Evolutionary conservation across 1,284 basidiomycete genomes (phyloP).

Genomic region (Rhodotorula mucilaginosa): DNA sequence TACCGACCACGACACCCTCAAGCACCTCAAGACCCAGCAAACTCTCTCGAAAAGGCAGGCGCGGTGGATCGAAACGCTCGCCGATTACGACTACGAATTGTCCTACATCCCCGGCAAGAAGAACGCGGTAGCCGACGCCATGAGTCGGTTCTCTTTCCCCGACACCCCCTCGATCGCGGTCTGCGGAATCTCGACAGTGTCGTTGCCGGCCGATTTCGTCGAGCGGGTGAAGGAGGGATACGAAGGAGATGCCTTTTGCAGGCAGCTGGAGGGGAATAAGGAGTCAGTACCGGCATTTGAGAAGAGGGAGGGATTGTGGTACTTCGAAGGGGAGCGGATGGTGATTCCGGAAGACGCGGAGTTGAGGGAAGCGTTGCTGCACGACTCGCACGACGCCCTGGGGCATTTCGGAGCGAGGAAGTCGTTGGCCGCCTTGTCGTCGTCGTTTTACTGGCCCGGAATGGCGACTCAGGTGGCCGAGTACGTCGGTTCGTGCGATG

Average conservation of each 20-base stretch:
- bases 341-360: too few species aligned
- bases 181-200: constrained; percentile 52
- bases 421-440: too few species aligned
- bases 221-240: constrained; percentile 47
- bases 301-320: too few species aligned
- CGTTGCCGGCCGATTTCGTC: constrained; percentile 33
- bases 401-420: too few species aligned
- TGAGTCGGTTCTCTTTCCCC: constrained; percentile 24
- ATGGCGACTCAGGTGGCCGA: too few species aligned
- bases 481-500: too few species aligned
- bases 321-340: too few species aligned
- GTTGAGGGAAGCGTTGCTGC: too few species aligned
- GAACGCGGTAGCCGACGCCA: constrained; percentile 46
- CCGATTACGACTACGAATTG: constrained; percentile 49
- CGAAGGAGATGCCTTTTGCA: constrained; percentile 44
- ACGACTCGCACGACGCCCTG: too few species aligned
- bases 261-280: too few species aligned
- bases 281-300: too few species aligned
- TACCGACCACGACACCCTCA: not conserved
- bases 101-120: constrained; percentile 47
- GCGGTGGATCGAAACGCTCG: constrained; percentile 38
- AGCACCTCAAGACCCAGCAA: not conserved
- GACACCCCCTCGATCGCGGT: not conserved
- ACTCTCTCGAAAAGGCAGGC: not conserved
- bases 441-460: too few species aligned